These are phyloP conservation scores for Laguncularia racemosa DNA, from an alignment of 345 rosid genomes.

Conservation along the genomic window DNA sequence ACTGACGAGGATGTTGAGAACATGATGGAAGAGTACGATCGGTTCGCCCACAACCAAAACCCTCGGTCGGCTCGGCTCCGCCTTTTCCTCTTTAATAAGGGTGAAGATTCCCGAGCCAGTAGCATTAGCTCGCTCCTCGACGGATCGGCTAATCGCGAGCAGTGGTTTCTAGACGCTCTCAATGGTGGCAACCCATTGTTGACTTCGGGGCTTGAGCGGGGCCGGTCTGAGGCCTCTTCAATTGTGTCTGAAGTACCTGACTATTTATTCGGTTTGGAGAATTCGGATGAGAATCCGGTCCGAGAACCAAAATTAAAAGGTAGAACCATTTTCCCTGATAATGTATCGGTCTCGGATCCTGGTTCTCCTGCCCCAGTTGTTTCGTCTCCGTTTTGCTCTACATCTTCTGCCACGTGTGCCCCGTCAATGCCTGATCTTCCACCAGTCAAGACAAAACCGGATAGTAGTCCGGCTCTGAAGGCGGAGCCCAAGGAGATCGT, in stretches of 20 bases:
- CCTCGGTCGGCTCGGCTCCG: constrained; percentile 79
- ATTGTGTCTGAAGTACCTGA: constrained; percentile 85
- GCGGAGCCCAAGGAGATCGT: constrained; percentile 16
- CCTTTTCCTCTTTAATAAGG: constrained; percentile 59
- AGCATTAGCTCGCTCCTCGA: constrained; percentile 86
- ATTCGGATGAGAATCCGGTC: constrained; percentile 48
- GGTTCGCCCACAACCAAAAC: constrained; percentile 54
- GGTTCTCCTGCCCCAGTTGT: constrained; percentile 80
- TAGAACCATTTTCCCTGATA: constrained; percentile 38
- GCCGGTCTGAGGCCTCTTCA: constrained; percentile 81
- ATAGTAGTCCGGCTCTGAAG: constrained; percentile 22
- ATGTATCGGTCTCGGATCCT: constrained; percentile 62
- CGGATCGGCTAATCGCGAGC: constrained; percentile 72
- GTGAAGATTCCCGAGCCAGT: constrained; percentile 53
- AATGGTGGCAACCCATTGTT: constrained; percentile 45
- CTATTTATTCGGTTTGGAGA: constrained; percentile 80
- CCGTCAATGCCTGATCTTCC: constrained; percentile 64
- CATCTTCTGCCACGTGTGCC: constrained; percentile 45
- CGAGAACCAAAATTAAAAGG: constrained; percentile 47
- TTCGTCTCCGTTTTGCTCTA: constrained; percentile 63
- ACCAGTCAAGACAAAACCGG: constrained; percentile 62
- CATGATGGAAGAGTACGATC: constrained; percentile 98
- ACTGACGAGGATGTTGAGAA: constrained; percentile 94
- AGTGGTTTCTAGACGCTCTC: constrained; percentile 90
- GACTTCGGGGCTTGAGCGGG: constrained; percentile 50